These are phyloP conservation scores for Pyrus communis DNA, from an alignment of 306 rosid species.

Conservation along the genomic window DNA sequence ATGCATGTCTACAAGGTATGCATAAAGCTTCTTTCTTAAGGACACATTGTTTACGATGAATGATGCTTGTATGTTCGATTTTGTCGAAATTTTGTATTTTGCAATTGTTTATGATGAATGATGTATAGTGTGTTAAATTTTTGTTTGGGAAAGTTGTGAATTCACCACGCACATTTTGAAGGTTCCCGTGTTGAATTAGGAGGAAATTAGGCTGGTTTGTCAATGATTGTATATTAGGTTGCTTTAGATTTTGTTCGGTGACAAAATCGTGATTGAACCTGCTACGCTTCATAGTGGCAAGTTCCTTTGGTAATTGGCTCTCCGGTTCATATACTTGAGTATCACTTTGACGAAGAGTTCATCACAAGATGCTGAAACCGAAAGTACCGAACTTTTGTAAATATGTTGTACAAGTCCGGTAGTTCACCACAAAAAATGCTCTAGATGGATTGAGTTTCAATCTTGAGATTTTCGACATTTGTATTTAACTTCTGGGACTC, in stretches of 20 bases:
- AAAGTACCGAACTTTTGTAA: too few species aligned
- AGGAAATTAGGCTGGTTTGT: background rate
- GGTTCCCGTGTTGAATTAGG: background rate
- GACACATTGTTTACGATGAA: background rate
- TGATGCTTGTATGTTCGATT: background rate
- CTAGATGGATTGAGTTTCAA: background rate
- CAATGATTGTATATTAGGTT: background rate
- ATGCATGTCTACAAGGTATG: constrained; percentile 76
- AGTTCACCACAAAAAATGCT: background rate
- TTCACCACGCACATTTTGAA: background rate
- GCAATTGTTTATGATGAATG: background rate
- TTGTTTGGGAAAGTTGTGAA: background rate
- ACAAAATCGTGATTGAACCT: background rate
- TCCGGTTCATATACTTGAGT: background rate
- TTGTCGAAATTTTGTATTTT: background rate
- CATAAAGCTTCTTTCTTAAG: constrained; percentile 1
- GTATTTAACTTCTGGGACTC: background rate
- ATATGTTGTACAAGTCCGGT: background rate
- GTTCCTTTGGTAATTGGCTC: background rate
- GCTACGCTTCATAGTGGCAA: background rate
- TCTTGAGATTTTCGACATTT: background rate
- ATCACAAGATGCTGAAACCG: background rate
- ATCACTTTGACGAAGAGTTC: background rate
- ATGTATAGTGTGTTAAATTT: background rate
- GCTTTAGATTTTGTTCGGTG: background rate